Evolutionary conservation across 352 stramenopile species (phyloP).

Genomic region (Thalassiosira hispida): DNA sequence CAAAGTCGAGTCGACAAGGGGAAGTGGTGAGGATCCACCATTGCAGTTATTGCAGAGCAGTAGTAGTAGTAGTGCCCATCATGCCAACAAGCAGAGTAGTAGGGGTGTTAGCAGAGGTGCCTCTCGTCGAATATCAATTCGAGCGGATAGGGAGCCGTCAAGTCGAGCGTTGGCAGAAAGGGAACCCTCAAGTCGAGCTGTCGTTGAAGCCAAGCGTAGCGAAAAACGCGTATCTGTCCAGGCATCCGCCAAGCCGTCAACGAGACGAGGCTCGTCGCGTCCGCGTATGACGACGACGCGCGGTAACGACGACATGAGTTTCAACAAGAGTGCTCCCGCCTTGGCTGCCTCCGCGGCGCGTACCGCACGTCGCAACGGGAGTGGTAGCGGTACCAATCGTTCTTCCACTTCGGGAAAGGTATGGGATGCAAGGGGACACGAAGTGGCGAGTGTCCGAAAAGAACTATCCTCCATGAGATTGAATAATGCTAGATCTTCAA

Average conservation of each 20-base stretch:
- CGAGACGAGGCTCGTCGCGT: neutral
- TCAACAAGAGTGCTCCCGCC: neutral
- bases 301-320: neutral
- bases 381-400: neutral
- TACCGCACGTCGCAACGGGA: neutral
- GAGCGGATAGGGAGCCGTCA: no score
- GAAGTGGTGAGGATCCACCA: neutral
- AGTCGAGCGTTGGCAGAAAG: no score
- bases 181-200: no score
- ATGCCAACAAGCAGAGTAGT: no score
- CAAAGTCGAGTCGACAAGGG: neutral
- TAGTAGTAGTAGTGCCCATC: no score
- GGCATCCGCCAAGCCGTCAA: neutral
- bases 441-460: neutral
- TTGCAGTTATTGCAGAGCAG: no score
- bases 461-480: neutral
- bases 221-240: conserved; percentile 6
- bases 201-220: no score
- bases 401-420: neutral
- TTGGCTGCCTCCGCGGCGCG: neutral
- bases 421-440: neutral
- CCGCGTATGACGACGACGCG: neutral
- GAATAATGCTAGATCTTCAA: neutral
- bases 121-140: no score
- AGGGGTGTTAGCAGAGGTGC: no score